These are phyloP conservation scores for Colletotrichum camelliae DNA, from an alignment of 2,329 filamentous ascomycete genomes.

Conservation along the genomic window DNA sequence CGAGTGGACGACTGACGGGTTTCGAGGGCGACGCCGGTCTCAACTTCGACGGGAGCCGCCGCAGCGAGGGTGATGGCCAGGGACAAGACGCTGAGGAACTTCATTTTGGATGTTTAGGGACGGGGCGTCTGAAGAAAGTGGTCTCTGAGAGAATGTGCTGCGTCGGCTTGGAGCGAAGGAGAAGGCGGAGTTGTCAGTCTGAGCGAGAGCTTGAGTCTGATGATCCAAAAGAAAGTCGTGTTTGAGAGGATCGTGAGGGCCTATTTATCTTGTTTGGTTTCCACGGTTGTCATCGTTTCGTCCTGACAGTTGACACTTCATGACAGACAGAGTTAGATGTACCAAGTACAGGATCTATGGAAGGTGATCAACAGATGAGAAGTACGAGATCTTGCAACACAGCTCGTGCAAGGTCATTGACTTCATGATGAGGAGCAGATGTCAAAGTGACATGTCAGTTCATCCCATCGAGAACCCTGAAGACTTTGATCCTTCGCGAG, in stretches of 20 bases:
- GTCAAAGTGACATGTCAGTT: background rate
- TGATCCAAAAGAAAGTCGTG: background rate
- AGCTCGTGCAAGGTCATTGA: background rate
- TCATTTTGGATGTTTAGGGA: constrained; percentile 20
- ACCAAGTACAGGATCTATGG: background rate
- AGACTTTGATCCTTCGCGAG: background rate
- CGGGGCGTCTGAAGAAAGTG: background rate
- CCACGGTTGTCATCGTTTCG: background rate
- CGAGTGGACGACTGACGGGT: constrained; percentile 26
- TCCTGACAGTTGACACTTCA: background rate
- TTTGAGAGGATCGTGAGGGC: background rate
- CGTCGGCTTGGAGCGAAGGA: constrained; percentile 1
- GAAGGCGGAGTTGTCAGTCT: background rate
- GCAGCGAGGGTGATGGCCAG: constrained; percentile 17
- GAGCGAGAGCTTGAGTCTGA: constrained; percentile 9
- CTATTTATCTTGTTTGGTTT: constrained; percentile 6
- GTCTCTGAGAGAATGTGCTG: background rate
- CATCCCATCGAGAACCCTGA: background rate
- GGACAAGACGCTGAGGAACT: constrained; percentile 24
- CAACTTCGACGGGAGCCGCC: constrained; percentile 19
- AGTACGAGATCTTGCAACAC: background rate
- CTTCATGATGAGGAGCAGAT: background rate
- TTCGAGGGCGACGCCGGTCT: constrained; percentile 1
- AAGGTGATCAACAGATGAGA: background rate
- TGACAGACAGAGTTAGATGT: background rate